Percentiles rank a stretch among this genome's conserved stretches.
These are phyloP conservation scores for Neopestalotiopsis clavispora DNA, from an alignment of 2,329 filamentous ascomycete genomes.

Conservation along the genomic window DNA sequence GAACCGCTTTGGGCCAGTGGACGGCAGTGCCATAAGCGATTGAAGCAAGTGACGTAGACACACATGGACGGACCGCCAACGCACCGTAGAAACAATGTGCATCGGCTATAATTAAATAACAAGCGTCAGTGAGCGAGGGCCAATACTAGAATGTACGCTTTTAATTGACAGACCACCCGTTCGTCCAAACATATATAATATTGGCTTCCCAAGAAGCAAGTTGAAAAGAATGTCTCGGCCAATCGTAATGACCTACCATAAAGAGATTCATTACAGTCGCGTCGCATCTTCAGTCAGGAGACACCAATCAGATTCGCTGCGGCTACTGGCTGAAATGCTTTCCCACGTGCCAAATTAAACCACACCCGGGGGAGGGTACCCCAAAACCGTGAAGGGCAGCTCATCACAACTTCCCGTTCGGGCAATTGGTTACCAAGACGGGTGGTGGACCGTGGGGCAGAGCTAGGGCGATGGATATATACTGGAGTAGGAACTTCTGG, in stretches of 20 bases:
- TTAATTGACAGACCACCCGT: background rate
- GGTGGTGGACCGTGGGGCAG: slow-evolving; percentile 3
- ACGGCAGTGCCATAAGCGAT: background rate
- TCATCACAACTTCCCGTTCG: background rate
- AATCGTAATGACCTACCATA: background rate
- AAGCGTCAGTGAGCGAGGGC: background rate
- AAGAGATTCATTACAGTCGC: background rate
- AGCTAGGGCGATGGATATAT: background rate
- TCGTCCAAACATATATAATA: background rate
- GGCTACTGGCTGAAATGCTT: background rate
- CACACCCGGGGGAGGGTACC: background rate
- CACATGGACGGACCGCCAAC: background rate
- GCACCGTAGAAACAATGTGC: background rate
- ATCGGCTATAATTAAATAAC: background rate
- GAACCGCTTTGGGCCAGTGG: background rate
- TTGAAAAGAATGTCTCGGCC: background rate
- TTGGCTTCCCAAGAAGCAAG: background rate
- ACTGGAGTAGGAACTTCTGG: background rate
- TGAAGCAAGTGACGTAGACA: background rate
- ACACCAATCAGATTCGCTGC: background rate
- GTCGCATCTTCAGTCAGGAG: background rate
- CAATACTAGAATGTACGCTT: background rate
- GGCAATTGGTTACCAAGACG: slow-evolving; percentile 5
- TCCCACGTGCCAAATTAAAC: slow-evolving; percentile 1
- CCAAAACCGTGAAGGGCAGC: slow-evolving; percentile 1